A percentile compares a stretch with the other conserved stretches of the same genome.
These are phyloP conservation scores for Xerocomellus chrysenteron DNA, from an alignment of 768 basidiomycete species.

Conservation along the genomic window DNA sequence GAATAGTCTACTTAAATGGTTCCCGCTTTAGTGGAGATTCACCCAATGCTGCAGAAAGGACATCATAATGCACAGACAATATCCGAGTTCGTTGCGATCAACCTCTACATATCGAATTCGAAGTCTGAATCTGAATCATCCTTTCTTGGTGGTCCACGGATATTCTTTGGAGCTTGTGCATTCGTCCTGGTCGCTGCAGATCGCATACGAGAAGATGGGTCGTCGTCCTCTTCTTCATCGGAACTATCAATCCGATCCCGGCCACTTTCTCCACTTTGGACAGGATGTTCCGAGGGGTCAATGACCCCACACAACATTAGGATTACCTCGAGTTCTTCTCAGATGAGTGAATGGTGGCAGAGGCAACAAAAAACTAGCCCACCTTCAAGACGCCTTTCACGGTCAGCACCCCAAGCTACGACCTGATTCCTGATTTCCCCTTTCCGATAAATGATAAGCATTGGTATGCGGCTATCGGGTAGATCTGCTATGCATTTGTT, in stretches of 20 bases:
- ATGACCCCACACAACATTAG: constrained; percentile 66
- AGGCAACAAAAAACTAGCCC: constrained; percentile 10
- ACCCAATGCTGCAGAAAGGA: background rate
- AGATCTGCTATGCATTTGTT: constrained; percentile 96
- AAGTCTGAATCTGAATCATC: constrained; percentile 78
- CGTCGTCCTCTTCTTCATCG: constrained; percentile 48
- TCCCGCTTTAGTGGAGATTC: background rate
- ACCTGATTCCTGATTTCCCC: constrained; percentile 90
- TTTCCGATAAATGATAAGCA: constrained; percentile 87
- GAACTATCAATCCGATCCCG: constrained; percentile 41
- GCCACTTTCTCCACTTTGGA: constrained; percentile 21
- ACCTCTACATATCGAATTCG: constrained; percentile 63
- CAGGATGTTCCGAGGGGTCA: constrained; percentile 52
- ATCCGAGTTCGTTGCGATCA: background rate
- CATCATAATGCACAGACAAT: background rate
- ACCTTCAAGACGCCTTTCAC: constrained; percentile 80
- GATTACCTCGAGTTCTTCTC: constrained; percentile 67
- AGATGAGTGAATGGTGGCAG: background rate
- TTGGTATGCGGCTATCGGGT: constrained; percentile 87
- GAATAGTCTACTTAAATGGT: constrained; percentile 27
- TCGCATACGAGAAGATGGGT: constrained; percentile 52
- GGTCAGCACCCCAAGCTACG: constrained; percentile 79
- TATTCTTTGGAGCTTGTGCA: constrained; percentile 49
- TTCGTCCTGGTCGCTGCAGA: constrained; percentile 62
- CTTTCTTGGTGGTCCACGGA: constrained; percentile 49